Evolutionary conservation across 805 yeast species (phyloP).

Genomic region (Starmerella bacillaris): DNA sequence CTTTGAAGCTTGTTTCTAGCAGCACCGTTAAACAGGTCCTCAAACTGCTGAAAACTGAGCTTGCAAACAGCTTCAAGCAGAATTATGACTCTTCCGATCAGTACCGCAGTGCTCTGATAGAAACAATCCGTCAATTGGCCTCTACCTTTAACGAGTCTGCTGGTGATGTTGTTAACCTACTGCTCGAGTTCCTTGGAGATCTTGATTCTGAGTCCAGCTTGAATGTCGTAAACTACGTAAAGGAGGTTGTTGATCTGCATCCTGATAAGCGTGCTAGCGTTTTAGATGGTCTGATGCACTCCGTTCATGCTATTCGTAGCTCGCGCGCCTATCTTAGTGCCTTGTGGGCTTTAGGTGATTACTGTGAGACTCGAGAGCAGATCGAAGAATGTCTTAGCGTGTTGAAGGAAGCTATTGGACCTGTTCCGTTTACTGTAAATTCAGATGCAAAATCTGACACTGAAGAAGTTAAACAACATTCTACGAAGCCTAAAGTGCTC

Average conservation of each 20-base stretch:
- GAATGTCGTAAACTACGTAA: constrained; percentile 79
- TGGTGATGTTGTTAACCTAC: constrained; percentile 68
- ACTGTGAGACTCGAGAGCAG: constrained; percentile 48
- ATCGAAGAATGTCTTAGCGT: constrained; percentile 76
- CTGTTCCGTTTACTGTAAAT: constrained; percentile 52
- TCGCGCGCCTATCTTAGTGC: constrained; percentile 89
- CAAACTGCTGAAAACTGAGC: constrained; percentile 78
- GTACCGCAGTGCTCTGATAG: constrained; percentile 74
- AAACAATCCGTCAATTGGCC: constrained; percentile 78
- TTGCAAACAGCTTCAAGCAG: constrained; percentile 48
- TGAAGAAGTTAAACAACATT: constrained; percentile 21
- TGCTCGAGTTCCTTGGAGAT: constrained; percentile 68
- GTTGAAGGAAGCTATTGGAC: constrained; percentile 69
- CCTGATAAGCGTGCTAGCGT: constrained; percentile 58
- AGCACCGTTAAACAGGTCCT: constrained; percentile 91
- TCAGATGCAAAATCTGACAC: constrained; percentile 22
- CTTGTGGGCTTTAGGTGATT: constrained; percentile 93
- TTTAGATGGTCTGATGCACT: constrained; percentile 39
- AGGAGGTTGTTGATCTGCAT: constrained; percentile 84
- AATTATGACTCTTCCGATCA: constrained; percentile 60
- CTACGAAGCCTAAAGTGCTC: constrained; percentile 48
- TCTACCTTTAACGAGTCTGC: constrained; percentile 80
- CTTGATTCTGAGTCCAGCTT: constrained; percentile 70
- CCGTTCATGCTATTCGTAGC: constrained; percentile 53
- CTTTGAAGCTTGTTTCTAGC: constrained; percentile 61